phyloP scores from a whole-genome alignment of 768 basidiomycete species.

The Panaeolus papilionaceus region DNA sequence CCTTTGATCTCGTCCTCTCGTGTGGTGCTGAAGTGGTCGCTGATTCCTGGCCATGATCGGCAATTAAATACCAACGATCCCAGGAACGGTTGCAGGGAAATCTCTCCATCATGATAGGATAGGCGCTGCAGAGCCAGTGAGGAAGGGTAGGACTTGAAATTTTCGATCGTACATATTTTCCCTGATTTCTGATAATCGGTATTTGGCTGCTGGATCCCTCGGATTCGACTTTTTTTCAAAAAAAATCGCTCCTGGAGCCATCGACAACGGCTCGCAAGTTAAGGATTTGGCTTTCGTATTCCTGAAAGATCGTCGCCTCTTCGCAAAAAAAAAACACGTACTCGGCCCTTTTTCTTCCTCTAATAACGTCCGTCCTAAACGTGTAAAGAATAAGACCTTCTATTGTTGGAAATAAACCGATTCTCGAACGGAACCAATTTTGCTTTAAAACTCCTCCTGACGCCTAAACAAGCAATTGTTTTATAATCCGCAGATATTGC shows the following conservation, averaged over 20 bases:
- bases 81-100: neutral
- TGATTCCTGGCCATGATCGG: neutral
- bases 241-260: neutral
- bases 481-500: neutral
- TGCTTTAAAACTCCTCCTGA: neutral
- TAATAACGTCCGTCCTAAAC: neutral
- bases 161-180: neutral
- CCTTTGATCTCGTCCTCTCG: neutral
- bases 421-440: neutral
- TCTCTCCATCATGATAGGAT: neutral
- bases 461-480: neutral
- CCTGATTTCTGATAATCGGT: neutral
- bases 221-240: too few species aligned
- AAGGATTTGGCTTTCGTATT: neutral
- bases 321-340: neutral
- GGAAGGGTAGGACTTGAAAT: neutral
- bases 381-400: neutral
- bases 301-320: neutral
- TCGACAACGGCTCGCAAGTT: neutral
- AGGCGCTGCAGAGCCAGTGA: neutral
- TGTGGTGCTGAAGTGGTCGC: neutral
- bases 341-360: neutral
- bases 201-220: too few species aligned
- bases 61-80: constrained; percentile 1
- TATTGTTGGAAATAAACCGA: neutral